Percentiles rank a stretch among this genome's conserved stretches.
Evolutionary conservation across 306 rosid genomes (phyloP).

Genomic region (Rosa persica): DNA sequence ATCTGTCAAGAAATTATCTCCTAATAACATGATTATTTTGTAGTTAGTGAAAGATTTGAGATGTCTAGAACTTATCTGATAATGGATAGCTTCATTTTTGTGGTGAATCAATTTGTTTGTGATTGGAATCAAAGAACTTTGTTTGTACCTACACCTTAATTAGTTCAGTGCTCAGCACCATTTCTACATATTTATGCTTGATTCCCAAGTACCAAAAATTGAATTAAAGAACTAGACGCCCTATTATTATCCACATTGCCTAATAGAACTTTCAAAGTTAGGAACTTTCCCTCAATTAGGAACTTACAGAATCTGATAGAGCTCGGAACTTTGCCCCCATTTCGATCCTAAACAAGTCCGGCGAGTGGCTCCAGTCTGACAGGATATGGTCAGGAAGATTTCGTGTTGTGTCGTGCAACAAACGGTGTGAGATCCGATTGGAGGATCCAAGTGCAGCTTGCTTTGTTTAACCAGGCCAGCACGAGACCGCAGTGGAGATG

Average conservation of each 20-base stretch:
- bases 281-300: background rate
- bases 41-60: background rate
- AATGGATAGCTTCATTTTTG: background rate
- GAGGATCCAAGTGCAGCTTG: slow-evolving; percentile 96
- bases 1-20: background rate
- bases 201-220: background rate
- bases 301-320: background rate
- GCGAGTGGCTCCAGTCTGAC: slow-evolving; percentile 94
- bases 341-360: slow-evolving; percentile 54
- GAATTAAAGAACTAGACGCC: background rate
- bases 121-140: background rate
- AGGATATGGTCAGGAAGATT: slow-evolving; percentile 96
- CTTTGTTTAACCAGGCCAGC: slow-evolving; percentile 73
- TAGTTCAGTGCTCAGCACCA: slow-evolving; percentile 1
- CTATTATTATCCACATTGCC: background rate
- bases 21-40: background rate
- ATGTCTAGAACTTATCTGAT: background rate
- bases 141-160: slow-evolving; percentile 20
- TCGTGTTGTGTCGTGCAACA: slow-evolving; percentile 75
- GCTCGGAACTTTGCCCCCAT: background rate
- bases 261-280: background rate
- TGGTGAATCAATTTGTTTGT: background rate
- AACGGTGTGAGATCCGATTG: slow-evolving; percentile 92
- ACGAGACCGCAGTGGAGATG: slow-evolving; percentile 73
- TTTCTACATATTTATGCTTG: slow-evolving; percentile 19